phyloP scores from a whole-genome alignment of 345 rosid genomes.

The Moricandia arvensis region DNA sequence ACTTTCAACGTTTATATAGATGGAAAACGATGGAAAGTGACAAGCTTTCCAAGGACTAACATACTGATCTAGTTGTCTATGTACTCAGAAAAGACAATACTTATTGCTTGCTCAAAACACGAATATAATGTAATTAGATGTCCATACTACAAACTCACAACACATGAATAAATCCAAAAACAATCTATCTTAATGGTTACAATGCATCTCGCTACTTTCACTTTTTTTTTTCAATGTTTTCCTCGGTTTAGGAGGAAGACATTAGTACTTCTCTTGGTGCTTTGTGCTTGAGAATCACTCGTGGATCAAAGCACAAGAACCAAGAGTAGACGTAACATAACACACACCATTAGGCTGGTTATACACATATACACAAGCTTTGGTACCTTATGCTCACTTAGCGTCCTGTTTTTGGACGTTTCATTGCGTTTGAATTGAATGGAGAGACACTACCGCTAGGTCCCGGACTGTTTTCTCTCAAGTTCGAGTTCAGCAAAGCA shows the following conservation, averaged over 20 bases:
- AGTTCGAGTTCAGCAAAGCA: constrained; percentile 83
- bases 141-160: constrained; percentile 12
- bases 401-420: constrained; percentile 93
- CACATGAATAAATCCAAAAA: constrained; percentile 31
- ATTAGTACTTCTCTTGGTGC: constrained; percentile 20
- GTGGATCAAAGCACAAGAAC: constrained; percentile 31
- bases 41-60: background rate
- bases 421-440: constrained; percentile 91
- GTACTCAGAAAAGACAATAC: background rate
- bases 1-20: background rate
- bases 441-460: constrained; percentile 96
- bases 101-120: background rate
- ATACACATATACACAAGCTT: constrained; percentile 26
- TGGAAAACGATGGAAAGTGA: background rate
- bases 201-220: constrained; percentile 14
- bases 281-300: constrained; percentile 21
- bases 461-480: constrained; percentile 96
- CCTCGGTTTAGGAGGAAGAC: background rate
- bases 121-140: background rate
- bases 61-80: no score
- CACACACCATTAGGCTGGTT: constrained; percentile 22
- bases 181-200: constrained; percentile 22
- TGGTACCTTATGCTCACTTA: constrained; percentile 26
- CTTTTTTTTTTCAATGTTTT: background rate
- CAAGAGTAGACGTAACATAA: constrained; percentile 17